Percentiles rank a stretch among this genome's conserved stretches.
These are phyloP conservation scores for Arthroderma sp. DNA, from an alignment of 2,329 filamentous ascomycete genomes.

Conservation along the genomic window DNA sequence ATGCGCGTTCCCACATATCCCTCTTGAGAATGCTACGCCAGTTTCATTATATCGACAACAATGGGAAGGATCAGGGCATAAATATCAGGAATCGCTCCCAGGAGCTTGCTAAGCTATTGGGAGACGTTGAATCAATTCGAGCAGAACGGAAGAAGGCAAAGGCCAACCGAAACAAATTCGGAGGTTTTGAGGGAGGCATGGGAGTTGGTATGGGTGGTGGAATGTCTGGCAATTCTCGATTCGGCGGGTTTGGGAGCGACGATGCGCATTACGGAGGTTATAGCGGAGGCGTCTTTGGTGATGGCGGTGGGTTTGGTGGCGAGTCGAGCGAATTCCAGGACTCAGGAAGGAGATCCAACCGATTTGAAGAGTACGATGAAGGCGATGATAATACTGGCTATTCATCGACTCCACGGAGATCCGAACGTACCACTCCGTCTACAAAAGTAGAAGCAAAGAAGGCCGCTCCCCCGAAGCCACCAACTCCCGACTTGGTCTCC, in stretches of 20 bases:
- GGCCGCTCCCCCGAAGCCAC: slow-evolving; percentile 60
- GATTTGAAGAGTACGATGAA: slow-evolving; percentile 96
- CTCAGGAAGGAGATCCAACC: slow-evolving; percentile 48
- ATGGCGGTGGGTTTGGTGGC: slow-evolving; percentile 85
- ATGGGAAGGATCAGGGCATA: slow-evolving; percentile 95
- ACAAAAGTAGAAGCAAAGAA: slow-evolving; percentile 43
- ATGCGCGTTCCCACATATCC: slow-evolving; percentile 87
- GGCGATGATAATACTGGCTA: slow-evolving; percentile 62
- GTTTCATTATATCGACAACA: slow-evolving; percentile 91
- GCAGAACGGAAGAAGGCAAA: slow-evolving; percentile 74
- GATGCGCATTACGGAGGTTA: slow-evolving; percentile 51
- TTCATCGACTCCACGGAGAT: slow-evolving; percentile 41
- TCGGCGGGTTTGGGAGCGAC: slow-evolving; percentile 86
- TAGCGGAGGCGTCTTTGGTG: slow-evolving; percentile 73
- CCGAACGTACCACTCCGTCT: slow-evolving; percentile 23
- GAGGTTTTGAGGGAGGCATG: slow-evolving; percentile 72
- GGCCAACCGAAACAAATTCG: slow-evolving; percentile 84
- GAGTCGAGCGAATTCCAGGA: slow-evolving; percentile 60
- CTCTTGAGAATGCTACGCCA: slow-evolving; percentile 96
- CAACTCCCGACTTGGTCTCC: slow-evolving; percentile 84
- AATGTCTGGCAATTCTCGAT: slow-evolving; percentile 49
- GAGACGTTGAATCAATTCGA: slow-evolving; percentile 50
- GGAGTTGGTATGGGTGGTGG: slow-evolving; percentile 33
- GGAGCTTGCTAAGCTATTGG: slow-evolving; percentile 83
- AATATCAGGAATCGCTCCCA: slow-evolving; percentile 96